A percentile compares a stretch with the other conserved stretches of the same genome.
These are phyloP conservation scores for Cudoniella acicularis DNA, from an alignment of 495 filamentous ascomycete genomes.

Conservation along the genomic window DNA sequence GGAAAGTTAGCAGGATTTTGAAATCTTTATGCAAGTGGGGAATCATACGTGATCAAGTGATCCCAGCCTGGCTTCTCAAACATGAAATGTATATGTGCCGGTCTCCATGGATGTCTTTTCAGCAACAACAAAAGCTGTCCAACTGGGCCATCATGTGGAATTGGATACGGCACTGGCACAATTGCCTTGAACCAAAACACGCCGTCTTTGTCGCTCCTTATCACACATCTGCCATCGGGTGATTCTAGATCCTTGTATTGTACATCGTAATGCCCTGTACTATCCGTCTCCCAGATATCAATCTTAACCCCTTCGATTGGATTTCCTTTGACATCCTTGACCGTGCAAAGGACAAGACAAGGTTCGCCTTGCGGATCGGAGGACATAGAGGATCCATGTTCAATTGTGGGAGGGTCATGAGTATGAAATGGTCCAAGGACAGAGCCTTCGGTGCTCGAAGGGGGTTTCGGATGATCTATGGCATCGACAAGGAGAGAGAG, in stretches of 20 bases:
- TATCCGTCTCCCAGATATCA: slow-evolving; percentile 95
- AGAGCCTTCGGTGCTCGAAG: slow-evolving; percentile 74
- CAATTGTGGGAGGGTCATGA: slow-evolving; percentile 69
- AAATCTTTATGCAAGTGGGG: slow-evolving; percentile 37
- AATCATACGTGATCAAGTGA: slow-evolving; percentile 73
- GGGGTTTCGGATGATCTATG: slow-evolving; percentile 87
- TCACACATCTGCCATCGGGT: slow-evolving; percentile 77
- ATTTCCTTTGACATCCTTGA: slow-evolving; percentile 63
- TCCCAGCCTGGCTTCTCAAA: slow-evolving; percentile 84
- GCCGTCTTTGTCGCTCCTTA: slow-evolving; percentile 66
- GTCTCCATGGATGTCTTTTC: slow-evolving; percentile 74
- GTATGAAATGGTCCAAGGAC: slow-evolving; percentile 94
- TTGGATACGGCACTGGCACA: slow-evolving; percentile 83
- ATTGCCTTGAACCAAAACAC: slow-evolving; percentile 88
- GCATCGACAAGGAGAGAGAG: slow-evolving; percentile 85
- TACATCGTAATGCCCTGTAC: slow-evolving; percentile 83
- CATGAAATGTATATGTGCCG: slow-evolving; percentile 94
- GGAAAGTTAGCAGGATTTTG: neutral
- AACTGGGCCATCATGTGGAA: slow-evolving; percentile 87
- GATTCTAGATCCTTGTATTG: slow-evolving; percentile 67
- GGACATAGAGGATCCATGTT: slow-evolving; percentile 65
- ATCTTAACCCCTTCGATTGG: slow-evolving; percentile 71
- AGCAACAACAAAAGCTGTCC: slow-evolving; percentile 70
- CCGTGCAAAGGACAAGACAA: slow-evolving; percentile 71
- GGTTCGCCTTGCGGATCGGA: slow-evolving; percentile 67